phyloP scores from a whole-genome alignment of 75 land plant species.

The Azolla pinnata region DNA sequence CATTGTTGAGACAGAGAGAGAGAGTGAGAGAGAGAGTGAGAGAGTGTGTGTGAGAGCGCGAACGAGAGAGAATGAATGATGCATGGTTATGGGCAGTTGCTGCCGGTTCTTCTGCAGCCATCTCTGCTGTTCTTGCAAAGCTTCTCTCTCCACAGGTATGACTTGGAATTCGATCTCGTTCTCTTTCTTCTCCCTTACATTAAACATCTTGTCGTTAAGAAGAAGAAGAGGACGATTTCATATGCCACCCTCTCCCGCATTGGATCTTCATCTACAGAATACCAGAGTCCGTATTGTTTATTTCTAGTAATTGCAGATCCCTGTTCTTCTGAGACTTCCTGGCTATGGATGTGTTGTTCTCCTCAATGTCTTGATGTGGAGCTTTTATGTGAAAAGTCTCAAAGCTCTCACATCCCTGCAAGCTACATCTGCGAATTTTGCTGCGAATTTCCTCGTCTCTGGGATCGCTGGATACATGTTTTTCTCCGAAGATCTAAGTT shows the following conservation, averaged over 20 bases:
- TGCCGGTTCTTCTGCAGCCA: slow-evolving; percentile 63
- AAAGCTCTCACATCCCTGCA: slow-evolving; percentile 71
- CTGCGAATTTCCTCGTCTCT: slow-evolving; percentile 73
- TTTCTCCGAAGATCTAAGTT: slow-evolving; percentile 51
- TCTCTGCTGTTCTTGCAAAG: slow-evolving; percentile 76
- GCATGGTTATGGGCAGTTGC: slow-evolving; percentile 50
- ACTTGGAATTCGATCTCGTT: neutral
- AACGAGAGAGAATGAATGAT: too few relatives aligned
- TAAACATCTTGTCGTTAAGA: too few relatives aligned
- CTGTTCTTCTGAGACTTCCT: slow-evolving; percentile 20
- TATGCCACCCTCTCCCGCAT: neutral
- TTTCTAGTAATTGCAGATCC: slow-evolving; percentile 6
- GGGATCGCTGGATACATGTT: slow-evolving; percentile 74
- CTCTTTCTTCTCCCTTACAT: neutral
- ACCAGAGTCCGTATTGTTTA: neutral
- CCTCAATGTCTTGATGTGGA: slow-evolving; percentile 90
- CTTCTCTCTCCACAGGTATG: slow-evolving; percentile 40
- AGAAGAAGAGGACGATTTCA: neutral
- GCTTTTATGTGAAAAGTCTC: slow-evolving; percentile 75
- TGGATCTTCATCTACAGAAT: neutral
- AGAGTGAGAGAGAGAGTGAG: too few relatives aligned
- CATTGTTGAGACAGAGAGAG: too few relatives aligned
- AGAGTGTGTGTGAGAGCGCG: too few relatives aligned
- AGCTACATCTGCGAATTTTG: slow-evolving; percentile 88
- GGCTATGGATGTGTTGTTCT: slow-evolving; percentile 57